Percentiles rank a stretch among this genome's conserved stretches.
These are phyloP conservation scores for Cladorrhinum sp. DNA, from an alignment of 2,329 filamentous ascomycete species.

Conservation along the genomic window DNA sequence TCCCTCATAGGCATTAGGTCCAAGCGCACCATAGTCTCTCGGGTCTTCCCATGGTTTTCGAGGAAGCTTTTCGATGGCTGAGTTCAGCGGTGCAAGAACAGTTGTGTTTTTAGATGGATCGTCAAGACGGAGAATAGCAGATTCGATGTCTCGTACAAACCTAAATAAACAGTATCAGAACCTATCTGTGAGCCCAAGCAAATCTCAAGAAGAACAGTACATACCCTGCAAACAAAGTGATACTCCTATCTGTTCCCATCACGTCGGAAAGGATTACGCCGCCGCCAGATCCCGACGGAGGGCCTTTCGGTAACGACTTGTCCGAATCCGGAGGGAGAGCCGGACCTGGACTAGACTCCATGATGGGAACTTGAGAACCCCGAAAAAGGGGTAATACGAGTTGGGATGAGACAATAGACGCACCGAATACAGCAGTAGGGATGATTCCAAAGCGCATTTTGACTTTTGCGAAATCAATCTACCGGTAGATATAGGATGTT, in stretches of 20 bases:
- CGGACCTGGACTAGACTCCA: slow-evolving; percentile 28
- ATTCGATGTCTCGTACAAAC: slow-evolving; percentile 71
- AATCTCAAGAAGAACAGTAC: not conserved
- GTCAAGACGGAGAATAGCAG: slow-evolving; percentile 66
- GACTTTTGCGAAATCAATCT: not conserved
- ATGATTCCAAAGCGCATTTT: slow-evolving; percentile 23
- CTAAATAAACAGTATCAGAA: slow-evolving; percentile 8
- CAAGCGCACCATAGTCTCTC: slow-evolving; percentile 65
- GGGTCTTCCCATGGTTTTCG: slow-evolving; percentile 85
- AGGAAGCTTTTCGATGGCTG: slow-evolving; percentile 71
- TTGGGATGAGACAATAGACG: slow-evolving; percentile 23
- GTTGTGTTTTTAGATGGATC: slow-evolving; percentile 69
- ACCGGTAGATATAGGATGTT: not conserved
- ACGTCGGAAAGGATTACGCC: slow-evolving; percentile 77
- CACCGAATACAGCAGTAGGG: slow-evolving; percentile 20
- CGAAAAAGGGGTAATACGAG: slow-evolving; percentile 25
- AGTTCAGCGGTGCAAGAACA: slow-evolving; percentile 83
- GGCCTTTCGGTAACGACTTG: slow-evolving; percentile 20
- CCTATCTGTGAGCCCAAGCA: not conserved
- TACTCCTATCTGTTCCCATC: slow-evolving; percentile 71
- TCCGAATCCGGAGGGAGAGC: slow-evolving; percentile 26
- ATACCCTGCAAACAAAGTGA: slow-evolving; percentile 78
- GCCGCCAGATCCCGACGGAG: slow-evolving; percentile 36
- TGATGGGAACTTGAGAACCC: slow-evolving; percentile 32
- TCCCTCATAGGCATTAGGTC: slow-evolving; percentile 72